Evolutionary conservation across 179 eudicot genomes (phyloP).

Genomic region (Pouteria campechiana): DNA sequence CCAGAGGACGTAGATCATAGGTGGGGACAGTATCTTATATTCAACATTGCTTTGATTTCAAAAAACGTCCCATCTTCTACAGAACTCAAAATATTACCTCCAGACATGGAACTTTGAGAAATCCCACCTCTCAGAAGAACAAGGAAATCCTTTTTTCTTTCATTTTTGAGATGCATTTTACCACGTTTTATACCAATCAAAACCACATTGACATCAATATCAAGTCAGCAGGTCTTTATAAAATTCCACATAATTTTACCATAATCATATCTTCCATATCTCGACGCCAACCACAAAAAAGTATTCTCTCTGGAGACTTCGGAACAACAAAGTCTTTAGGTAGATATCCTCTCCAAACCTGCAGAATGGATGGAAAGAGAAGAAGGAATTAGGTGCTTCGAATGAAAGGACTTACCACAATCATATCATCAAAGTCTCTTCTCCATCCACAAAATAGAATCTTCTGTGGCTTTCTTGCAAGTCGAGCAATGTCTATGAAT

Average conservation of each 20-base stretch:
- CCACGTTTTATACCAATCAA: no score
- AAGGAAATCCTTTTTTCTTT: no score
- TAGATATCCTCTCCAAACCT: constrained; percentile 44
- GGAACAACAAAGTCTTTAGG: constrained; percentile 29
- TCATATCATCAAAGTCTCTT: constrained; percentile 64
- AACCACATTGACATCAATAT: no score
- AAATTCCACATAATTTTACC: constrained; percentile 25
- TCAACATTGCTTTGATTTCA: no score
- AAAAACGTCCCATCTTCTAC: no score
- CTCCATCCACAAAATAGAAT: constrained; percentile 68
- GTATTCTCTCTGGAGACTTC: constrained; percentile 39
- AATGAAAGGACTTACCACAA: constrained; percentile 44
- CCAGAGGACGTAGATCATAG: no score
- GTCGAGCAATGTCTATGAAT: constrained; percentile 35
- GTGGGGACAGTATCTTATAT: no score
- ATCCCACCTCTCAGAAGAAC: no score
- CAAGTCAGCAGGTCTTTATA: no score
- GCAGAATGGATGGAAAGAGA: constrained; percentile 42
- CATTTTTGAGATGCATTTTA: no score
- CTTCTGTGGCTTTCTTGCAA: constrained; percentile 61
- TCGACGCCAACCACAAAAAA: constrained; percentile 57
- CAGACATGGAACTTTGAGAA: no score
- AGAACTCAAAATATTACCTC: no score
- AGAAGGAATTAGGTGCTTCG: constrained; percentile 34
- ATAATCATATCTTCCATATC: constrained; percentile 58